Base-by-base conservation (phyloP, 2,329 filamentous ascomycete species). In the Pseudophaeomoniella oleicola region DNA sequence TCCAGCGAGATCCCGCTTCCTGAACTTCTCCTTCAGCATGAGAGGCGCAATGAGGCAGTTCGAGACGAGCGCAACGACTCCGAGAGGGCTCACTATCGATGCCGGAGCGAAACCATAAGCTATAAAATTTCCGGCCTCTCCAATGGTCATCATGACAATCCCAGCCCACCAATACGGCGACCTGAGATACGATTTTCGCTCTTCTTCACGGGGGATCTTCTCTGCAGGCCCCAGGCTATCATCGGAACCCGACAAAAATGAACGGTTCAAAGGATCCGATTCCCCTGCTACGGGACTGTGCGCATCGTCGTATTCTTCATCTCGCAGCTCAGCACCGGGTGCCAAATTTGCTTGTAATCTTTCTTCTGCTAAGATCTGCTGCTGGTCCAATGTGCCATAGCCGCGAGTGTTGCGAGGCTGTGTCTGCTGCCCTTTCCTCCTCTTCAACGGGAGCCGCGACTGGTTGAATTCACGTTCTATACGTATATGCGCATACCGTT, bases 131-230 rank as follows among this genome's bases (percentile, higher is more conserved):
- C 90, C 90, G 53, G 82, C 80, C 62, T 98, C 90, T 39, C 90
- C 90, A 16, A 94, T 63, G 1, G 79, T 85, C 74, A 98, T 98
- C 41, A 98, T 68, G 12, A 92, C 71, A 46, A 96, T 88, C 14
- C 90, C 90, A 19, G 78, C 62, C 90, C 90, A 98, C 90, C 90
- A 98, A 53, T 90, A 94, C 1, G 86, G 85, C 22, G 86, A 94
- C 44, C 75, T 77, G 41, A 98, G 71, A 57, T 98, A 98, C 4
- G 75, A 80, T 39, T 78, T 78, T 18, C 76, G 64, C 42, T 66
- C 64, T 22, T 52, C 55, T 2, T 55, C 50, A 3, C 48, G 50
- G 4, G 58, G 53, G 14, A 53, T 53, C 38, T 57, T 54, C 37
- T 60, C 60, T 3, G 51, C 55, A 1, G 57, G 50, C 16, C 53